Percentiles rank a stretch among this genome's conserved stretches.
Conservation (phyloP, 768 basidiomycete species). For the Trametes maxima region DNA sequence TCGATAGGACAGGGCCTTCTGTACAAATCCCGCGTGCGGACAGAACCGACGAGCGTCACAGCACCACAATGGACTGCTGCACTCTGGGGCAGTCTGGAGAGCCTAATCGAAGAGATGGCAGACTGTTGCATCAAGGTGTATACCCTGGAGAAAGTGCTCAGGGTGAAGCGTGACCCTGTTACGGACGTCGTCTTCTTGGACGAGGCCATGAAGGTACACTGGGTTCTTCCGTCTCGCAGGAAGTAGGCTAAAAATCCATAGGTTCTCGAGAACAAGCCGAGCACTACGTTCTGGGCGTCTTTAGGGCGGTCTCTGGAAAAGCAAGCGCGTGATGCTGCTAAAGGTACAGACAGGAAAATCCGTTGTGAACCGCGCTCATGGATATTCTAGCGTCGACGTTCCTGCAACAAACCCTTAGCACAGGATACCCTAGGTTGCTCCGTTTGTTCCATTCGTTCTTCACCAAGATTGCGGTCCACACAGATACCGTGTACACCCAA, state of each 20-base stretch:
- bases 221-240: background rate
- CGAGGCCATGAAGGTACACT: conserved; percentile 75
- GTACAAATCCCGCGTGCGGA: conserved; percentile 86
- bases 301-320: conserved; percentile 81
- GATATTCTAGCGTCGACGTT: conserved; percentile 74
- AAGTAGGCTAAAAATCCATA: conserved; percentile 32
- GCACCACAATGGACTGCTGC: conserved; percentile 84
- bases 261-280: conserved; percentile 90
- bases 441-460: conserved; percentile 98
- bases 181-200: conserved; percentile 84
- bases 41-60: conserved; percentile 87
- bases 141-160: conserved; percentile 90
- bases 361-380: background rate
- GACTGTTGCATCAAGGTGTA: conserved; percentile 95
- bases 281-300: conserved; percentile 87
- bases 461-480: conserved; percentile 91
- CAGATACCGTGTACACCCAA: conserved; percentile 88
- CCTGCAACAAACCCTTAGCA: conserved; percentile 84
- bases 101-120: conserved; percentile 85
- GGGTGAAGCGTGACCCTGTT: conserved; percentile 80
- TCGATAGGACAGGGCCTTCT: conserved; percentile 39
- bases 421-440: conserved; percentile 84
- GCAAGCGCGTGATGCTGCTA: conserved; percentile 76
- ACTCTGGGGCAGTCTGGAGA: conserved; percentile 80
- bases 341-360: conserved; percentile 49